Evolutionary conservation across 2,329 filamentous ascomycete genomes (phyloP).

Genomic region (Diatrype stigma): DNA sequence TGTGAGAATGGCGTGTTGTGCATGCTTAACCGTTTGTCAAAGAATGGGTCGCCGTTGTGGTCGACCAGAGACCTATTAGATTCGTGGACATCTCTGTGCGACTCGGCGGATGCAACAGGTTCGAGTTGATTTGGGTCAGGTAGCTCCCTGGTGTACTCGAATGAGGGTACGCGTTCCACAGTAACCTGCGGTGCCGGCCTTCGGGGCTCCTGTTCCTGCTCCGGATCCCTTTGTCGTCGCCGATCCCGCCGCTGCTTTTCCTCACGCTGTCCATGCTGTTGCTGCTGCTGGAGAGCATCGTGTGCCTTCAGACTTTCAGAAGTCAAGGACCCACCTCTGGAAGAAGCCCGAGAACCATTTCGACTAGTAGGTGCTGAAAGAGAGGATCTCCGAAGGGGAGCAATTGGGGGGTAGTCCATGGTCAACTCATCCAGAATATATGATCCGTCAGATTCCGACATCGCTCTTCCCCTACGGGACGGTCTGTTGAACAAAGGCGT

Average conservation of each 20-base stretch:
- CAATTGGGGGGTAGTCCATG: constrained; percentile 55
- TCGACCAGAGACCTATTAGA: constrained; percentile 38
- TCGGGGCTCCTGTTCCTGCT: constrained; percentile 3
- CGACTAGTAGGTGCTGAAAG: constrained; percentile 60
- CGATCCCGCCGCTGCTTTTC: constrained; percentile 14
- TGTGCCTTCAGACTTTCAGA: constrained; percentile 56
- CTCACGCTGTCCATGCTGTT: constrained; percentile 20
- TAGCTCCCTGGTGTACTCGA: constrained; percentile 22
- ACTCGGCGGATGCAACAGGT: constrained; percentile 30
- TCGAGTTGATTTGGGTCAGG: constrained; percentile 25
- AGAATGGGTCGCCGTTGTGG: constrained; percentile 50
- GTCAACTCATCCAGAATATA: constrained; percentile 46
- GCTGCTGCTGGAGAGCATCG: constrained; percentile 33
- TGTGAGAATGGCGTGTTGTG: constrained; percentile 61
- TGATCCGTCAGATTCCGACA: constrained; percentile 46
- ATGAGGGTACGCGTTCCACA: constrained; percentile 23
- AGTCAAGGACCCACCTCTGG: constrained; percentile 46
- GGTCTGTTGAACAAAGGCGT: constrained; percentile 40
- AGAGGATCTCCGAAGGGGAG: constrained; percentile 56
- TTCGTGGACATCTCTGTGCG: constrained; percentile 27
- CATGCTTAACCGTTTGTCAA: constrained; percentile 48
- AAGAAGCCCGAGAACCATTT: constrained; percentile 35
- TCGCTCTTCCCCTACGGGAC: constrained; percentile 35
- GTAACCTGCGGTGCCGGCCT: constrained; percentile 19
- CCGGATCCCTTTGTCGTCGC: neutral